Base-by-base conservation (phyloP, 129 eudicot species). In the Tanacetum coccineum region DNA sequence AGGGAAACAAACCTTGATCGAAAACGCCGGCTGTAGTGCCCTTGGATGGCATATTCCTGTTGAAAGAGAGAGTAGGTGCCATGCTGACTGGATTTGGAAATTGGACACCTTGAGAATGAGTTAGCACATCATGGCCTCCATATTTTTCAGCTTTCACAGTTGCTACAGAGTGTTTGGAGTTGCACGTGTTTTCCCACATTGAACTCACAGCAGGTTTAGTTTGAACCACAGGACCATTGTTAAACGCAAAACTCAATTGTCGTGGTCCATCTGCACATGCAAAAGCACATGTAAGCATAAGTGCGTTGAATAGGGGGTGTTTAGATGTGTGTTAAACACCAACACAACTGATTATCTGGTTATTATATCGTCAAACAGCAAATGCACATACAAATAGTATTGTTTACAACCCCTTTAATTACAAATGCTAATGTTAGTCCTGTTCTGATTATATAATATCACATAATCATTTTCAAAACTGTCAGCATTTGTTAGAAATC, bases 241-340 rank as follows among this genome's bases (percentile, higher is more conserved):
- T 79, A 74, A 83, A 67, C 69, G 74, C 75, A 72, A 83, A 85
- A 74, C 70, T 82, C 85, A 87, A 73, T 45, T 85, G 95, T 51
- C 82, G 87, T 64, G 82, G 79, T 58, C 88, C 94, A 62, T 78
- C 95, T 89, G 79, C 59, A 76, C 11, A 61, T 4, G 57, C 20
- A 60, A 68, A 66, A 58, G 39, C 22, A 6, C 47, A 51, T 1
- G 40, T 57, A 28, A 64, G 40, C 54, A 64, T 26, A 20, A 64
- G 2, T 17, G 6, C 28, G 1, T 48, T 26, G 3, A 6, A 54
- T 15, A 36, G 22, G 39, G n/a, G 42, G 42, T 36, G 42, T 36
- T 36, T 36, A 9, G 42, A 36, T 36, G 42, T 36, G 42, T 36
- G 42, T 2, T 36, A 36, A 36, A 36, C 42, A 36, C 10, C 42